A percentile compares a stretch with the other conserved stretches of the same genome.
Evolutionary conservation across 805 yeast genomes (phyloP).

Genomic region (Candida piceae): DNA sequence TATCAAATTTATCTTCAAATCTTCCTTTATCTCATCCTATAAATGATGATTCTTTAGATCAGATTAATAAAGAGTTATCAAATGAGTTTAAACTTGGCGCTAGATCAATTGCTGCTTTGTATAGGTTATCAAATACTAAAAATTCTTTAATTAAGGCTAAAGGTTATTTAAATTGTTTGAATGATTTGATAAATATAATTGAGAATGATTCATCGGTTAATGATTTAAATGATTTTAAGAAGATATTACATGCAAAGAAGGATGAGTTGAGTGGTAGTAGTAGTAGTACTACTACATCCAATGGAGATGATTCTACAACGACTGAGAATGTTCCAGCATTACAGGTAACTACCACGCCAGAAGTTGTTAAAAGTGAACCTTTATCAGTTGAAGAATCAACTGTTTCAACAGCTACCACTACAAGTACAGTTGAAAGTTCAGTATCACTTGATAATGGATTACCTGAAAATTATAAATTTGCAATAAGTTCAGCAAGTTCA

Average conservation of each 20-base stretch:
- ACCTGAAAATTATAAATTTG: conserved; percentile 15
- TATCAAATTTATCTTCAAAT: conserved; percentile 52
- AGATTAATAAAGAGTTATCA: conserved; percentile 48
- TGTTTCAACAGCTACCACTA: neutral
- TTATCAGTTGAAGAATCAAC: too few relatives aligned
- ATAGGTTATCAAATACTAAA: conserved; percentile 53
- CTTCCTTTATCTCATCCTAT: conserved; percentile 51
- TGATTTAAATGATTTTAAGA: conserved; percentile 26
- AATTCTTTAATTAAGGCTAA: conserved; percentile 41
- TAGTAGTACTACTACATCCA: too few relatives aligned
- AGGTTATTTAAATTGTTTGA: conserved; percentile 60
- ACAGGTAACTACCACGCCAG: neutral
- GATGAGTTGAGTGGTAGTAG: too few relatives aligned
- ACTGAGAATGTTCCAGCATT: neutral
- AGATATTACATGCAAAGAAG: too few relatives aligned
- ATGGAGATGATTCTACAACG: neutral
- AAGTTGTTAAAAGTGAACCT: too few relatives aligned
- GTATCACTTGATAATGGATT: neutral
- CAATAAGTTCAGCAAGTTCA: conserved; percentile 11
- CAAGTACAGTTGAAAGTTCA: neutral
- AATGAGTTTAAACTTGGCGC: conserved; percentile 70
- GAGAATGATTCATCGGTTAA: conserved; percentile 28
- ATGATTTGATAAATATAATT: conserved; percentile 39
- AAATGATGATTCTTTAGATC: conserved; percentile 41
- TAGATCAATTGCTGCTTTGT: conserved; percentile 61